phyloP scores from a whole-genome alignment of 2,329 filamentous ascomycete genomes.

The Ceratocystis papillata region DNA sequence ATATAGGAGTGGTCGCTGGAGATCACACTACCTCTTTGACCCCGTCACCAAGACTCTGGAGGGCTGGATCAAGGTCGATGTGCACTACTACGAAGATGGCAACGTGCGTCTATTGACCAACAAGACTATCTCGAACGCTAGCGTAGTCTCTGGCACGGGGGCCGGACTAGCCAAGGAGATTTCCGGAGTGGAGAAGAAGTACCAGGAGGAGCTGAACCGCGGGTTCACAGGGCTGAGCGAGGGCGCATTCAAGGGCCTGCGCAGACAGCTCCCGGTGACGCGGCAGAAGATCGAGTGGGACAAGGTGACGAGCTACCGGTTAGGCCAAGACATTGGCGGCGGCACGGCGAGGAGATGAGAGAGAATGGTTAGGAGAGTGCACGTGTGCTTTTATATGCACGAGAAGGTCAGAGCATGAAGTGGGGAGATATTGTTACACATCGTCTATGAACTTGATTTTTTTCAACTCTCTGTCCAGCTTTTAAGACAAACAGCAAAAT shows the following conservation, averaged over 20 bases:
- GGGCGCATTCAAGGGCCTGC: slow-evolving; percentile 85
- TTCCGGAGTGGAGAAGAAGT: slow-evolving; percentile 70
- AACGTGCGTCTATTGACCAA: slow-evolving; percentile 90
- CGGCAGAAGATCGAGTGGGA: slow-evolving; percentile 99
- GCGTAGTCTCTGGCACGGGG: slow-evolving; percentile 51
- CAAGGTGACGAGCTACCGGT: slow-evolving; percentile 84
- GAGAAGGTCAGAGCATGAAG: neutral
- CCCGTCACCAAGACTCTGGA: slow-evolving; percentile 57
- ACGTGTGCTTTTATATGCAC: no score
- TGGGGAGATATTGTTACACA: neutral
- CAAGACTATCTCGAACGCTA: slow-evolving; percentile 55
- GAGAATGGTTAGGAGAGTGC: neutral
- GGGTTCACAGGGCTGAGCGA: slow-evolving; percentile 83
- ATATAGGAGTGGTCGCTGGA: slow-evolving; percentile 85
- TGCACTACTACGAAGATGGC: slow-evolving; percentile 99
- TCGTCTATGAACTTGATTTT: neutral
- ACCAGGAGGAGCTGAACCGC: slow-evolving; percentile 90
- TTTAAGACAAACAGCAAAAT: neutral
- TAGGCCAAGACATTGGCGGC: slow-evolving; percentile 69
- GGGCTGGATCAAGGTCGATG: slow-evolving; percentile 81
- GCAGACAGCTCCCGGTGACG: slow-evolving; percentile 88
- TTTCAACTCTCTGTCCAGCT: neutral
- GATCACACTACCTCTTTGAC: slow-evolving; percentile 71
- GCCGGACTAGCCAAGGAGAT: slow-evolving; percentile 68
- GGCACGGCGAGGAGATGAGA: slow-evolving; percentile 46